Base-by-base conservation (phyloP, 768 basidiomycete genomes). In the Naganishia antarctica region DNA sequence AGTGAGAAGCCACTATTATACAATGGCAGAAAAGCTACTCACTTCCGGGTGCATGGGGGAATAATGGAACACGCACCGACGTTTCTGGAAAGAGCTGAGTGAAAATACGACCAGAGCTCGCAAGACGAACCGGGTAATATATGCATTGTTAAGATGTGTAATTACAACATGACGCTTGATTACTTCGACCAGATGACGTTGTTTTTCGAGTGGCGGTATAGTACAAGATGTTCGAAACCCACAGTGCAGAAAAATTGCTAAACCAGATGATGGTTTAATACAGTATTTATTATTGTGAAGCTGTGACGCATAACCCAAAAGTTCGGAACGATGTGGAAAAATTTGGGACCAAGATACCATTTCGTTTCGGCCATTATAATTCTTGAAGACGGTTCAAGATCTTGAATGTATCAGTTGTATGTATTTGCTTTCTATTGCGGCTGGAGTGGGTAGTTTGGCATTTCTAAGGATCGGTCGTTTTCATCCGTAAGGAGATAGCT, bases 401-500 rank as follows among this genome's bases (percentile, higher is more conserved):
- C 45, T 18, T 46, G 34, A 37, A 12, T 49, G 23, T n/a, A n/a
- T 49, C 37, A 41, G 34, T 23, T 25, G 34, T 7, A 8, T 51
- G 12, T 11, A 8, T 9, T 8, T 7, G 11, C 6, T 40, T 37
- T 40, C 12, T 57, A 57, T 40, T 37, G 32, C 21, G 32, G 21
- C 31, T 37, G 53, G 12, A 34, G 32, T n/a, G 11, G 34, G 15
- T 41, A 41, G 12, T 40, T 23, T 37, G 53, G 34, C 18, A 18
- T 11, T 2, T 57, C 53, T 8, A n/a, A 12, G 16, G 26, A 23
- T 34, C 43, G 32, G 7, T 59, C 48, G 23, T 16, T 2, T 34
- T 64, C 63, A 32, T 63, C 62, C 16, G 37, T 51, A 16, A 51
- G 62, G 29, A 64, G 29, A 29, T 64, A 64, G 45, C 51, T 58